These are phyloP conservation scores for Orbilia ellipsospora DNA, from an alignment of 2,329 filamentous ascomycete genomes.

Conservation along the genomic window DNA sequence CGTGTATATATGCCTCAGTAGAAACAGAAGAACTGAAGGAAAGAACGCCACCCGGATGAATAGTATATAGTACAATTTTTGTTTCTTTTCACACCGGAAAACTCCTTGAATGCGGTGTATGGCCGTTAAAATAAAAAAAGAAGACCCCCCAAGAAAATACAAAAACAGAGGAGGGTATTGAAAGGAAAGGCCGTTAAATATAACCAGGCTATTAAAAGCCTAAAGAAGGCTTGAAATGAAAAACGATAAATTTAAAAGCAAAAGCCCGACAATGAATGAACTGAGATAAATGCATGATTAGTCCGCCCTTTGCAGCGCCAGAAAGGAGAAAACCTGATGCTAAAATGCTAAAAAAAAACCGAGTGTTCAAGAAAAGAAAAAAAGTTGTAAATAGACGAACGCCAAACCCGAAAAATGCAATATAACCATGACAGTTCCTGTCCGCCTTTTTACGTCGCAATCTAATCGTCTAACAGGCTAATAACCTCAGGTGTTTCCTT, in stretches of 20 bases:
- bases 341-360: background rate
- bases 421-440: background rate
- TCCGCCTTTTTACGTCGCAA: background rate
- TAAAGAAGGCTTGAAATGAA: too few species aligned
- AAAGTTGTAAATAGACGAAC: constrained; percentile 2
- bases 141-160: background rate
- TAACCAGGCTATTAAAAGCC: background rate
- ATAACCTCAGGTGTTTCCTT: constrained; percentile 31
- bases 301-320: too few species aligned
- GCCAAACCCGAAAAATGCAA: constrained; percentile 6
- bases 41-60: background rate
- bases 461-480: constrained; percentile 45
- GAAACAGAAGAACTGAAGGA: background rate
- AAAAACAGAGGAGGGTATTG: background rate
- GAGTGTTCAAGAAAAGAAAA: background rate
- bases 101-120: background rate
- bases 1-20: too few species aligned
- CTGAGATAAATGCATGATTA: background rate
- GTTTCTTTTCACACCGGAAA: background rate
- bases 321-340: background rate
- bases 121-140: background rate
- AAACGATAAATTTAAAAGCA: background rate
- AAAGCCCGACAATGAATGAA: background rate
- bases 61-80: background rate
- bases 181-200: background rate